Evolutionary conservation across 129 eudicot genomes (phyloP).

Genomic region (Heracleum sosnowskyi): DNA sequence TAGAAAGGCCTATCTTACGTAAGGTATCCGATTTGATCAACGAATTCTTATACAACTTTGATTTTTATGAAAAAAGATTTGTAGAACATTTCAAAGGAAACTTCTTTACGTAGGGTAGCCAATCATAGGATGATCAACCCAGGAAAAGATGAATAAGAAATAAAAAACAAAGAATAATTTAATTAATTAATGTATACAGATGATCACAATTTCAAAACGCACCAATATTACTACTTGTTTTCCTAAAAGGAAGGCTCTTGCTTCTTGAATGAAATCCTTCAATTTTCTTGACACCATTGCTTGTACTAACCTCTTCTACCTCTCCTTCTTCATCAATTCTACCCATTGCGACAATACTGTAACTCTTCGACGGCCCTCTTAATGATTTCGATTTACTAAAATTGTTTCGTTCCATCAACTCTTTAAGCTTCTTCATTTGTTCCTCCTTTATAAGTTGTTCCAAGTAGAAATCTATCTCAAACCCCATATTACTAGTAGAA

Average conservation of each 20-base stretch:
- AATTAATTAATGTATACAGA: background rate
- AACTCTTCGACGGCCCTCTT: conserved; percentile 13
- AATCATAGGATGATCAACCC: background rate
- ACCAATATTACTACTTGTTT: conserved; percentile 30
- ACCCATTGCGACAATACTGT: conserved; percentile 14
- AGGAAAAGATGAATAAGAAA: background rate
- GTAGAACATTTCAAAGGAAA: too few species aligned
- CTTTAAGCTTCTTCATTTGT: conserved; percentile 9
- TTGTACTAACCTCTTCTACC: background rate
- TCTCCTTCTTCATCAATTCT: conserved; percentile 18
- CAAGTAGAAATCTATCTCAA: background rate
- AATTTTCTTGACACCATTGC: background rate
- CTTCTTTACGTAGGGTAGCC: background rate
- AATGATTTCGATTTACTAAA: background rate
- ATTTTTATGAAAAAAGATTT: too few species aligned
- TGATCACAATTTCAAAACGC: background rate
- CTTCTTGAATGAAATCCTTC: conserved; percentile 9
- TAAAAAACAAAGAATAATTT: background rate
- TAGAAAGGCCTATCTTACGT: too few species aligned
- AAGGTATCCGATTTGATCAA: too few species aligned
- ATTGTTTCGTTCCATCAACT: background rate
- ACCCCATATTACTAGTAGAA: conserved; percentile 5
- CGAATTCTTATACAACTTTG: too few species aligned
- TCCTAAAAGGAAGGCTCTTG: conserved; percentile 17
- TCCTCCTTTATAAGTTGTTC: conserved; percentile 4